phyloP scores from a whole-genome alignment of 164 flowering plant species.

The Magnolia officinalis region DNA sequence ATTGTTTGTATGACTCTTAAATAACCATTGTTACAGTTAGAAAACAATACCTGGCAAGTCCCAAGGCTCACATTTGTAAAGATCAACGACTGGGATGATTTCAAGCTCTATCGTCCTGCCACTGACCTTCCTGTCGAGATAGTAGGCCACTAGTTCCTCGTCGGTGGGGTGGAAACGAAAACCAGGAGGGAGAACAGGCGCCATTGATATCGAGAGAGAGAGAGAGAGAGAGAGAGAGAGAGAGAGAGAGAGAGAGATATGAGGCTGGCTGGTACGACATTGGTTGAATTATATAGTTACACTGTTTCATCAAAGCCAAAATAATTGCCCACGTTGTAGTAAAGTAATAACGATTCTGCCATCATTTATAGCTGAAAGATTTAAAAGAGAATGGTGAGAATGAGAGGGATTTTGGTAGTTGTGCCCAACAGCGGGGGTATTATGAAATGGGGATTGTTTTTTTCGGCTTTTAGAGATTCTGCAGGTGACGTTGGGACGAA shows the following conservation, averaged over 20 bases:
- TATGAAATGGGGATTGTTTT: neutral
- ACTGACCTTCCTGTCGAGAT: conserved; percentile 18
- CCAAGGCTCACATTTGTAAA: conserved; percentile 28
- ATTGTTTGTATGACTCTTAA: neutral
- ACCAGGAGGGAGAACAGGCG: conserved; percentile 22
- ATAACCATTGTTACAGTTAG: neutral
- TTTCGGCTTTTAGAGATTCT: conserved; percentile 1
- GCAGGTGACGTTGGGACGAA: neutral
- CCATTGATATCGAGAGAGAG: neutral
- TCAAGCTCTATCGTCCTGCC: conserved; percentile 18
- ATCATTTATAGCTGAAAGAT: neutral
- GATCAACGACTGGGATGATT: conserved; percentile 22
- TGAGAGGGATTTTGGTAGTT: neutral
- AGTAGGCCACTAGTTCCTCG: conserved; percentile 22
- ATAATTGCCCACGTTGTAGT: neutral
- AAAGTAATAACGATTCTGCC: neutral
- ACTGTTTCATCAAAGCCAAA: neutral
- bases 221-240: neutral
- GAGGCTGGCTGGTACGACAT: neutral
- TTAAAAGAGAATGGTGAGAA: neutral
- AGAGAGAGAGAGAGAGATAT: neutral
- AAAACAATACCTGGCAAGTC: conserved; percentile 19
- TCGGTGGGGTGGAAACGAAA: conserved; percentile 28
- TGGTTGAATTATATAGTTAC: neutral
- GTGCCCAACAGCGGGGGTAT: neutral